Evolutionary conservation across 176 grass and related monocot genomes (phyloP), one percentile per base, ranked within the genome.

Genomic region (Aegilops umbellulata): DNA sequence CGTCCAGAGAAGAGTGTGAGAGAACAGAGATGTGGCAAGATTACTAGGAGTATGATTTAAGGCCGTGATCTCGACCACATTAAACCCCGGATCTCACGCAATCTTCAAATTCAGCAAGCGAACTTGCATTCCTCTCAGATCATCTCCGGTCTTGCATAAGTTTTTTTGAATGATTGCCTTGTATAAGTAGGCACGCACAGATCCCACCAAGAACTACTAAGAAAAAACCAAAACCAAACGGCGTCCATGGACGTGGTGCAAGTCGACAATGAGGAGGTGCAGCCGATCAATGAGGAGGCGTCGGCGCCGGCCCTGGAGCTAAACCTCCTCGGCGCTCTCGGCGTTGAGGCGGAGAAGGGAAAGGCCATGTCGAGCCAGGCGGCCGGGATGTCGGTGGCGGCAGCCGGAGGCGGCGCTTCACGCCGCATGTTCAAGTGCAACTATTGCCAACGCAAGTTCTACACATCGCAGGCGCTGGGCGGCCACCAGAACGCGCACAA

Each of bases 401-500:
- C 4, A 20, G 0, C 12, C 1, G 66, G 77, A 25, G 61, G 29
- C 22, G 41, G 32, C 7, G 74, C 46, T 58, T 74, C 77, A 55
- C 53, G 78, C 30, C 82, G 92, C 42, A 60, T 80, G 71, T 95
- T 97, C 89, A 93, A 90, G 80, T 97, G 95, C 85, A 95, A 92
- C 89, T 97, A 93, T 61, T 97, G 95, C 72, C 88, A 87, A 11
- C 85, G 93, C 26, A 93, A 97, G 80, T 97, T 97, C 93, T 92
- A 85, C 89, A 97, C 88, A 61, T 98, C 95, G 32, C 95, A 98
- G 77, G 95, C 95, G 74, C 95, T 98, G 65, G 95, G 95, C 12
- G 95, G 95, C 24, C 95, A 98, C 91, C 95, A 98, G 85, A 98
- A 98, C 88, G 93, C 95, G 24, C 95, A 98, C 89, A 98, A 94